phyloP scores from a whole-genome alignment of 768 basidiomycete genomes.

The Boletus subparvulus region DNA sequence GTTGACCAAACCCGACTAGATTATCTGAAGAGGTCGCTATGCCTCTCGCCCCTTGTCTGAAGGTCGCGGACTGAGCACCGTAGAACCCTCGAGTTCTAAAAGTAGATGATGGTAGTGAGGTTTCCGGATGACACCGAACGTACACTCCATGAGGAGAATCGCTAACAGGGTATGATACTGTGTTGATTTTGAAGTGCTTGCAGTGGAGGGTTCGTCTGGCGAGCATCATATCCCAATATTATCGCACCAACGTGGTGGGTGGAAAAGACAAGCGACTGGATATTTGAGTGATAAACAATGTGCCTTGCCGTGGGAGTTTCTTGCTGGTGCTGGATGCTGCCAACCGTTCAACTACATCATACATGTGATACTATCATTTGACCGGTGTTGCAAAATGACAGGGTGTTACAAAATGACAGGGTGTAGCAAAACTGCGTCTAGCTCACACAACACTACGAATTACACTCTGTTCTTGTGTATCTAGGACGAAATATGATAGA shows the following conservation, averaged over 20 bases:
- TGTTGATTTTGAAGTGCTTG: neutral
- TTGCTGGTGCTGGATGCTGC: too few relatives aligned
- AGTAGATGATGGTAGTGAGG: neutral
- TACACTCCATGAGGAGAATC: conserved; percentile 8
- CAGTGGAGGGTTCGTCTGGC: conserved; percentile 8
- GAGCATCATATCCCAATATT: conserved; percentile 9
- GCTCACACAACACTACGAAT: too few relatives aligned
- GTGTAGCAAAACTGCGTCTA: too few relatives aligned
- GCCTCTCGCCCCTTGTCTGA: conserved; percentile 8
- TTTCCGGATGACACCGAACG: conserved; percentile 4
- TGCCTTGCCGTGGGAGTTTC: neutral
- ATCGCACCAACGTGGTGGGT: neutral
- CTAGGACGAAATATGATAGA: too few relatives aligned
- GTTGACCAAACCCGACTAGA: conserved; percentile 39
- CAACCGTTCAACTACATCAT: too few relatives aligned
- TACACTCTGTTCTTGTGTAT: too few relatives aligned
- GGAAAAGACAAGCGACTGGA: neutral
- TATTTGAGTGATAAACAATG: neutral
- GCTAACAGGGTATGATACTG: neutral
- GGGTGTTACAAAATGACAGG: too few relatives aligned
- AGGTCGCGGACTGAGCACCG: neutral
- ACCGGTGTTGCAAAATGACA: too few relatives aligned
- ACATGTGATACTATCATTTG: too few relatives aligned
- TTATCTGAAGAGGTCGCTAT: conserved; percentile 24
- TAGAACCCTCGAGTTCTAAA: conserved; percentile 1